Base-by-base conservation (phyloP, 352 stramenopile genomes). In the Blastocystis sp. region DNA sequence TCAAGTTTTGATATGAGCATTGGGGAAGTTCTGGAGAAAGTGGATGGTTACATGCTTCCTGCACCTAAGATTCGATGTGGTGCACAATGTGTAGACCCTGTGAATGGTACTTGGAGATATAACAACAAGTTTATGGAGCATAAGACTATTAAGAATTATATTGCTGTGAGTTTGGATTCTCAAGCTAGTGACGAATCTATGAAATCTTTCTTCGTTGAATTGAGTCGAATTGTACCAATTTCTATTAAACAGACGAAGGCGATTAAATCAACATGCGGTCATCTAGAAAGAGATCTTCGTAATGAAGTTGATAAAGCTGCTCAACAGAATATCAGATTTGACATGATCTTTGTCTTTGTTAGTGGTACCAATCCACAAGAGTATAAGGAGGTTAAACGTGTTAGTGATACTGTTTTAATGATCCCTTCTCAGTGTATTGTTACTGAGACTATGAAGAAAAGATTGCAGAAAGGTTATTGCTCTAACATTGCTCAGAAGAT, bases 361-460 rank as follows among this genome's bases (percentile, higher is more conserved):
- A 63, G 42, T 29, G 42, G 54, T 32, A 9, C 2, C 1, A 24
- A 19, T 21, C 37, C 71, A 7, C 14, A 24, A 7, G 71, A 83
- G 71, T 83, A 83, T 49, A 83, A 83, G 71, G 91, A 93, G n/a
- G 65, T 94, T 0, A 94, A 94, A 88, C 85, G 91, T n/a, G 89
- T 92, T 57, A 93, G 91, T 0, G 92, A 94, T 87, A 91, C 88
- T 37, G 90, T 92, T 52, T 88, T 90, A n/a, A 92, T 91, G 1
- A 90, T 94, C 43, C 89, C 92, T 9, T 93, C 91, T 43, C 92
- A 94, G 88, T 94, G 92, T 74, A 93, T 94, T 90, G 87, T 94
- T 11, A 74, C 42, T 16, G 49, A 77, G 0, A 93, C 93, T 88
- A 90, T 93, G 65, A 91, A 93, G 12, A 56, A 83, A 0, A 92